phyloP scores from a whole-genome alignment of 148 eudicot species.

The Suaeda aralocaspica region DNA sequence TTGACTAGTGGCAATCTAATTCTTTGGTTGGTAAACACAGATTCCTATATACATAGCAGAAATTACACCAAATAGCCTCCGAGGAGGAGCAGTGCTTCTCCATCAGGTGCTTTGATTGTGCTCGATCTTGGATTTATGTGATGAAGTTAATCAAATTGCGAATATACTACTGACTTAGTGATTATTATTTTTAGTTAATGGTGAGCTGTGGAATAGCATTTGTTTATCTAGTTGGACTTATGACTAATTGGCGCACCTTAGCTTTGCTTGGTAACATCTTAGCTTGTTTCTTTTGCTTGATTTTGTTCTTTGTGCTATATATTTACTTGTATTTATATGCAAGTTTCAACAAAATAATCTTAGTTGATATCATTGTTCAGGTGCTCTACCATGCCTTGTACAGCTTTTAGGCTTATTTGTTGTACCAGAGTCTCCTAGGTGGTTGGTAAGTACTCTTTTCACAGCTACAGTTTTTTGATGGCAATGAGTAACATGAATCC shows the following conservation, averaged over 20 bases:
- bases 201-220: slow-evolving; percentile 29
- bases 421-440: slow-evolving; percentile 66
- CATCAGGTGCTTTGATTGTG: slow-evolving; percentile 25
- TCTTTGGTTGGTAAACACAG: slow-evolving; percentile 24
- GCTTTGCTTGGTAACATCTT: slow-evolving; percentile 36
- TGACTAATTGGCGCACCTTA: slow-evolving; percentile 39
- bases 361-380: slow-evolving; percentile 26
- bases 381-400: slow-evolving; percentile 43
- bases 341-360: not conserved
- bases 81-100: slow-evolving; percentile 44
- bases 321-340: too few relatives aligned
- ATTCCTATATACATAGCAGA: slow-evolving; percentile 51
- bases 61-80: slow-evolving; percentile 50
- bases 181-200: slow-evolving; percentile 27
- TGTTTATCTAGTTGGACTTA: slow-evolving; percentile 33
- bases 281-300: not conserved
- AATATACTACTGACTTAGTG: not conserved
- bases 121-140: not conserved
- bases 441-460: slow-evolving; percentile 42
- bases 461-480: too few relatives aligned
- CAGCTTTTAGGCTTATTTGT: slow-evolving; percentile 39
- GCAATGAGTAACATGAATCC: not conserved
- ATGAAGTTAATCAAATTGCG: not conserved
- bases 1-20: not conserved
- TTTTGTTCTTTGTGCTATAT: not conserved